Conservation (phyloP, 352 stramenopile genomes). For the Globisporangium takayamanum region DNA sequence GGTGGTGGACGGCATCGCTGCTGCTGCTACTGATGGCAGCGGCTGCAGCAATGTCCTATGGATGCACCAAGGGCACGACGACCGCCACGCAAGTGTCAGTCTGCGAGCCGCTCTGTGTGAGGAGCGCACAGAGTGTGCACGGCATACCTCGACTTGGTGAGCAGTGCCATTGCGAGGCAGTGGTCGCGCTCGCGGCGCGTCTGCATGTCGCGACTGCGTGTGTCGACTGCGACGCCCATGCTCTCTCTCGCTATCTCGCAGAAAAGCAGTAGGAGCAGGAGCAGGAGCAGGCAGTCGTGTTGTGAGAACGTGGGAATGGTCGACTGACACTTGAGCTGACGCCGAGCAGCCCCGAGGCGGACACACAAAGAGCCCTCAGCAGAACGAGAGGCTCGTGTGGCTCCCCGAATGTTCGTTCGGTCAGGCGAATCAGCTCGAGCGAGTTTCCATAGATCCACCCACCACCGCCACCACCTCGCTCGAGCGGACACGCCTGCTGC, state of each 20-base stretch:
- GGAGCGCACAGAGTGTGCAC: neutral
- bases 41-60: too few species aligned
- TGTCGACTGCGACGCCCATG: constrained; percentile 3
- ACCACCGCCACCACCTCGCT: neutral
- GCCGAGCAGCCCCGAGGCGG: neutral
- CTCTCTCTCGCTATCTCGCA: neutral
- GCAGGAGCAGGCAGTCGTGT: too few species aligned
- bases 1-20: too few species aligned
- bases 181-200: constrained; percentile 2
- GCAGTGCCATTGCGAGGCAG: constrained; percentile 7
- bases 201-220: neutral
- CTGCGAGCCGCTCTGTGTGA: too few species aligned
- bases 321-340: neutral
- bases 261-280: too few species aligned
- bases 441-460: neutral
- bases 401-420: neutral
- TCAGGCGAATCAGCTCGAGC: neutral
- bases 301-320: too few species aligned
- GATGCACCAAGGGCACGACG: too few species aligned
- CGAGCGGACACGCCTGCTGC: neutral
- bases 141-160: constrained; percentile 9
- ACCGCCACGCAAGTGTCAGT: too few species aligned
- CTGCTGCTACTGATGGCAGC: too few species aligned
- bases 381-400: too few species aligned
- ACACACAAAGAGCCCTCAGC: neutral